These are phyloP conservation scores for Coffea eugenioides DNA, from an alignment of 257 asterid species.

Conservation along the genomic window DNA sequence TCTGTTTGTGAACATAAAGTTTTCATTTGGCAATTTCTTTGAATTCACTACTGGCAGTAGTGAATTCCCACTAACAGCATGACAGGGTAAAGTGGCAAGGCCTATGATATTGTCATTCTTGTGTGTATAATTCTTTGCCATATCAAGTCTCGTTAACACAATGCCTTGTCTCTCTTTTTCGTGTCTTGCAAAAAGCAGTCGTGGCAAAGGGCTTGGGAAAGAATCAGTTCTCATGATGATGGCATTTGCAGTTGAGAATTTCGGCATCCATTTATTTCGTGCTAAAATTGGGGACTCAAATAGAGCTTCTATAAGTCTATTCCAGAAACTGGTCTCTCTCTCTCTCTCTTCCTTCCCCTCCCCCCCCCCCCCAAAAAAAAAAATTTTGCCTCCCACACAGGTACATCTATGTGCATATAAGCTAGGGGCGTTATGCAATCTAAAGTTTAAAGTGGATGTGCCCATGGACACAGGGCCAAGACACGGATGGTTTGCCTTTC, in stretches of 20 bases:
- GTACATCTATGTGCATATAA: neutral
- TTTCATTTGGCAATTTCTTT: neutral
- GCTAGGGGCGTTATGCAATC: neutral
- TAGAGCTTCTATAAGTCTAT: slow-evolving; percentile 68
- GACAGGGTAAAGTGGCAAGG: neutral
- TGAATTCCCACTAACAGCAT: neutral
- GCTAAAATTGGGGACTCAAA: slow-evolving; percentile 81
- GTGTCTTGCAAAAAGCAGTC: slow-evolving; percentile 43
- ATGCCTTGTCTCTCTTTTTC: neutral
- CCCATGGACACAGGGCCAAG: neutral
- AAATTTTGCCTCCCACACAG: too few species aligned
- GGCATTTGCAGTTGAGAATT: slow-evolving; percentile 62
- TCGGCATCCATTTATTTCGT: slow-evolving; percentile 52
- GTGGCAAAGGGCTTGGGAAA: slow-evolving; percentile 89
- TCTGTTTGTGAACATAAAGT: neutral
- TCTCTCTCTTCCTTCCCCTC: slow-evolving; percentile 14
- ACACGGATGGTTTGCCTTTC: neutral
- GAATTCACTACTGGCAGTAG: too few species aligned
- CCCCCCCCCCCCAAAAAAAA: too few species aligned
- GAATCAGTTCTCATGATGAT: slow-evolving; percentile 84
- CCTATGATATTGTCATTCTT: neutral
- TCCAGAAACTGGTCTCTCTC: slow-evolving; percentile 64
- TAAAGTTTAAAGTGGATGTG: neutral
- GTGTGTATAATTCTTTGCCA: neutral
- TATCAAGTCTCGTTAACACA: neutral